phyloP scores from a whole-genome alignment of 2,329 filamentous ascomycete species.

The Xylariaceae sp. region DNA sequence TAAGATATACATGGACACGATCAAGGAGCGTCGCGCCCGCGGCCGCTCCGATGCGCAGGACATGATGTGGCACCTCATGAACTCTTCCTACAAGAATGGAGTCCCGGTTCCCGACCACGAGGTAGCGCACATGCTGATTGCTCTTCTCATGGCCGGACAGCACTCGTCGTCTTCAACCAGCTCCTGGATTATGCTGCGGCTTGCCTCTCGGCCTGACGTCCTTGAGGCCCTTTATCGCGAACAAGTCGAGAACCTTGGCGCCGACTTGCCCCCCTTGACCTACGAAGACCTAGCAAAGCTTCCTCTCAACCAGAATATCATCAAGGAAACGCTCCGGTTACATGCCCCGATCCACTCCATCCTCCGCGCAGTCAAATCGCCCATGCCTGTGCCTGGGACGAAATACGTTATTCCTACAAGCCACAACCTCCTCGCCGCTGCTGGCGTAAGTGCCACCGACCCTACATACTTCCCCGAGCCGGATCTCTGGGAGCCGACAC shows the following conservation, averaged over 20 bases:
- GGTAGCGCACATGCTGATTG: slow-evolving; percentile 91
- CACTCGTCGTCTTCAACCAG: slow-evolving; percentile 82
- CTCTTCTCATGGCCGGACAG: slow-evolving; percentile 85
- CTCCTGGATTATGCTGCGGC: slow-evolving; percentile 77
- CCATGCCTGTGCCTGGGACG: slow-evolving; percentile 77
- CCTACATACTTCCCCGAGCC: slow-evolving; percentile 76
- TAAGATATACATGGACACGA: slow-evolving; percentile 76
- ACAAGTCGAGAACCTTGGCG: slow-evolving; percentile 67
- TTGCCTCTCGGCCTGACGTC: slow-evolving; percentile 71
- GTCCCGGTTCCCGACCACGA: slow-evolving; percentile 73
- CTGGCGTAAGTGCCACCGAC: slow-evolving; percentile 71
- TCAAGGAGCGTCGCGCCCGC: slow-evolving; percentile 60
- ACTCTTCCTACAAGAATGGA: slow-evolving; percentile 78
- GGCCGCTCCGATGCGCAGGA: slow-evolving; percentile 54
- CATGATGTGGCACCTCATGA: slow-evolving; percentile 90
- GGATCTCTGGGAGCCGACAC: slow-evolving; percentile 79
- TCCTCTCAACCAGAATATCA: slow-evolving; percentile 73
- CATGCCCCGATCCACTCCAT: slow-evolving; percentile 95
- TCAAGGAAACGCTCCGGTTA: slow-evolving; percentile 88
- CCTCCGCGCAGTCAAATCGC: slow-evolving; percentile 83
- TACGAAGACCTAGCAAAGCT: slow-evolving; percentile 76
- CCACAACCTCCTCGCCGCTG: slow-evolving; percentile 78
- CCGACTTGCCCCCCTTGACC: slow-evolving; percentile 66
- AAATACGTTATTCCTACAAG: slow-evolving; percentile 75
- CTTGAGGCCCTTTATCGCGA: slow-evolving; percentile 79